Evolutionary conservation across 352 stramenopile genomes (phyloP).

Genomic region (Pythium phragmitis): DNA sequence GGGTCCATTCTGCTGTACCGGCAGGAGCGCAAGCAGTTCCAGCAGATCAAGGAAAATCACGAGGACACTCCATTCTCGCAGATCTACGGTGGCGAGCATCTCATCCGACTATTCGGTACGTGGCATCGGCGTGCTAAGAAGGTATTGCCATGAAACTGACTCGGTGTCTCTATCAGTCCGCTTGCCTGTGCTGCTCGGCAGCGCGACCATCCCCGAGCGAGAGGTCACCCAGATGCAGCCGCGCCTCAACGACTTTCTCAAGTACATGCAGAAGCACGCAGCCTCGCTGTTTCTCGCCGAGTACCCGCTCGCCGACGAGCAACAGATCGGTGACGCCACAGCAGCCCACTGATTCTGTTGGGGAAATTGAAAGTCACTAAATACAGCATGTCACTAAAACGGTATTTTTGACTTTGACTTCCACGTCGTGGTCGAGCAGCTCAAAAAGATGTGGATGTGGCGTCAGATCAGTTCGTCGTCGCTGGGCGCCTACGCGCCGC

Average conservation of each 20-base stretch:
- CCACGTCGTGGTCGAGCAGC: neutral
- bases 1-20: conserved; percentile 90
- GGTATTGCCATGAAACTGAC: neutral
- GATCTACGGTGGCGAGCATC: conserved; percentile 91
- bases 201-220: conserved; percentile 53
- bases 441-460: conserved; percentile 15
- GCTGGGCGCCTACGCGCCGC: conserved; percentile 4
- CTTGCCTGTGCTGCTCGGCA: conserved; percentile 71
- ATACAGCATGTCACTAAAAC: neutral
- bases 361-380: conserved; percentile 18
- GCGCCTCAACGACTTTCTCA: conserved; percentile 81
- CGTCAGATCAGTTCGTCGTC: neutral
- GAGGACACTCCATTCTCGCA: conserved; percentile 71
- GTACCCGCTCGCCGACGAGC: conserved; percentile 57
- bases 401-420: neutral
- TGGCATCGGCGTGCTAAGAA: conserved; percentile 13
- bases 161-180: conserved; percentile 44
- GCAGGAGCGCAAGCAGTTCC: conserved; percentile 89
- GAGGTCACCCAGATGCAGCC: conserved; percentile 67
- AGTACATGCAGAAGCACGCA: conserved; percentile 80
- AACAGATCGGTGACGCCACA: conserved; percentile 38
- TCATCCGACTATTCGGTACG: conserved; percentile 89
- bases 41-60: conserved; percentile 66
- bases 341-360: conserved; percentile 7
- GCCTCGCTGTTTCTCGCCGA: conserved; percentile 66